Base-by-base conservation (phyloP, 23 red algal species). In the Cyanidioschyzon merolae region DNA sequence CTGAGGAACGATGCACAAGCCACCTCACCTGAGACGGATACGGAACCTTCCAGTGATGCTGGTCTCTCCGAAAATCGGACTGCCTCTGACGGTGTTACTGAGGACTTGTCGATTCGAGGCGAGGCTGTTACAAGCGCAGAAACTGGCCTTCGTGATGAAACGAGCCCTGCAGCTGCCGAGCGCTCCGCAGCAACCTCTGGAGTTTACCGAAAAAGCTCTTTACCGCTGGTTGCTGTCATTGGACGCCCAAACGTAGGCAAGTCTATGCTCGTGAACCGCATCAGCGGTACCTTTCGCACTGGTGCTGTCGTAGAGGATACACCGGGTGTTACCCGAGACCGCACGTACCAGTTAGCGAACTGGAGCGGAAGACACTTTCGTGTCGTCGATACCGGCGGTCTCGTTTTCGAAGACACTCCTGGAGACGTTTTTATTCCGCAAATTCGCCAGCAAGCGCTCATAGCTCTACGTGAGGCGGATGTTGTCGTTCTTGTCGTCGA, bases 211-310 rank as follows among this genome's bases (percentile, higher is more conserved):
- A 7, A 25, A 35, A 71, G 7, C n/a, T 27, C 2, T 35, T 27
- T 97, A 0, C 93, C 93, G 1, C 30, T 87, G 31, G 87, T 97
- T 32, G 93, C 88, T 37, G 79, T 97, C 34, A 76, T 97, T 0
- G 93, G 93, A 29, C 84, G 93, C 26, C 93, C 93, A 18, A 97
- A 97, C 77, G 93, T 97, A 2, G 93, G 93, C 50, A 97, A 97
- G 78, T 89, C 86, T 58, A 88, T 83, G 12, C 76, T 97, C 24
- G 85, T 97, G 0, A 97, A 97, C 82, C 84, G 93, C 0, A 68
- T 97, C 2, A 75, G 84, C 1, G 84, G 82, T 15, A 38, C 76
- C 7, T 97, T 91, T 77, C 58, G 75, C 24, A 82, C 39, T 39
- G 93, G 93, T 67, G 76, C 93, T 1, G 90, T 97, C 37, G 93